These are phyloP conservation scores for Geranium brycei DNA, from an alignment of 345 rosid genomes.

Conservation along the genomic window DNA sequence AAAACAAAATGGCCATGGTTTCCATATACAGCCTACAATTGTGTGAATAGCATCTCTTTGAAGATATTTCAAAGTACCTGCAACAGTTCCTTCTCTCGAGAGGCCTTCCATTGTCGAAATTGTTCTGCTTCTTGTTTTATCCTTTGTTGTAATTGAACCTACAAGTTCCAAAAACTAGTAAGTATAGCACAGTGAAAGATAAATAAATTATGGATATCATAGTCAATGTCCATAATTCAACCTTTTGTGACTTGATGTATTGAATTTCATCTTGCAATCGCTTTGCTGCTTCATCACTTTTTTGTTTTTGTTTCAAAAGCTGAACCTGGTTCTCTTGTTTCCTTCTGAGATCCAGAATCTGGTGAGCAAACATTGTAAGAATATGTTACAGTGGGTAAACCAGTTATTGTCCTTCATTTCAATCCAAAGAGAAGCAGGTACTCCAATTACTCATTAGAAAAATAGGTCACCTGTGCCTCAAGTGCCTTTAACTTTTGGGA, in stretches of 20 bases:
- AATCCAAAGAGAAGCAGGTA: neutral
- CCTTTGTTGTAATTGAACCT: slow-evolving; percentile 96
- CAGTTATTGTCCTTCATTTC: neutral
- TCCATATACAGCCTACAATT: neutral
- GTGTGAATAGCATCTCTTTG: neutral
- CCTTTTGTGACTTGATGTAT: slow-evolving; percentile 92
- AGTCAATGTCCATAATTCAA: slow-evolving; percentile 9
- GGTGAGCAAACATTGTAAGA: neutral
- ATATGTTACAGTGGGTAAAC: neutral
- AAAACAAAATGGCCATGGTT: neutral
- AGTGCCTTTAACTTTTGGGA: slow-evolving; percentile 75
- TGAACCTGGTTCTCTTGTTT: slow-evolving; percentile 97
- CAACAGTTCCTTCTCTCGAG: slow-evolving; percentile 82
- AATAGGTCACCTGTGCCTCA: slow-evolving; percentile 54
- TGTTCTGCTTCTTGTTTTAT: slow-evolving; percentile 99
- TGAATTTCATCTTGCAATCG: slow-evolving; percentile 94
- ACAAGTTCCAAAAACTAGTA: slow-evolving; percentile 6
- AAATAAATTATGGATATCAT: neutral
- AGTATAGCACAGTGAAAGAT: neutral
- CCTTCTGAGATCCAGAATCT: slow-evolving; percentile 89
- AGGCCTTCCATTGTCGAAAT: slow-evolving; percentile 97
- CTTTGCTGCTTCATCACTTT: slow-evolving; percentile 88
- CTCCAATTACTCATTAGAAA: neutral
- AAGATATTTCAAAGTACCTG: slow-evolving; percentile 35
- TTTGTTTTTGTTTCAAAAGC: slow-evolving; percentile 87